These are phyloP conservation scores for Hanseniaspora lachancei DNA, from an alignment of 805 yeast species.

Conservation along the genomic window DNA sequence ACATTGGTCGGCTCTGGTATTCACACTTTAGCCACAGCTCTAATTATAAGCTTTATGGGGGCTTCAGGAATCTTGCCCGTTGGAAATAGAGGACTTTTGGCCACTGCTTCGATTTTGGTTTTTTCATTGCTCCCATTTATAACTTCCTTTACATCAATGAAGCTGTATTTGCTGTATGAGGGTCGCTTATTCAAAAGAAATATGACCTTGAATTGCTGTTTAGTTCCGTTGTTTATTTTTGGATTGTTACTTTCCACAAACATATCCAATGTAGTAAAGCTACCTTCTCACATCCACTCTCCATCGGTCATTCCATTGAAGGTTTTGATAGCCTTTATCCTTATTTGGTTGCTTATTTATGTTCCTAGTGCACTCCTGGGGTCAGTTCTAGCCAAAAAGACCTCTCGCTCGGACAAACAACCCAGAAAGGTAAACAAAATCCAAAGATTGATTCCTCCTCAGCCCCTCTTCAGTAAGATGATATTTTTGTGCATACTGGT, in stretches of 20 bases:
- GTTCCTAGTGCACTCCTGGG: conserved; percentile 76
- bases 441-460: conserved; percentile 88
- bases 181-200: conserved; percentile 87
- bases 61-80: conserved; percentile 83
- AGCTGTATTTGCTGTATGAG: conserved; percentile 74
- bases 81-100: conserved; percentile 83
- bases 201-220: conserved; percentile 63
- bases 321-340: conserved; percentile 66
- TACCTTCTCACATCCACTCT: conserved; percentile 53
- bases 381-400: conserved; percentile 64
- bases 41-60: conserved; percentile 66
- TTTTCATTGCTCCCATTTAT: conserved; percentile 69
- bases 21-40: conserved; percentile 67
- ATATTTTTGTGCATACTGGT: conserved; percentile 33
- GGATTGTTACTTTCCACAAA: conserved; percentile 54
- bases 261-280: conserved; percentile 36
- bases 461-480: conserved; percentile 69
- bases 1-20: conserved; percentile 78
- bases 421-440: conserved; percentile 92
- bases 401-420: conserved; percentile 36
- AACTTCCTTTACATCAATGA: conserved; percentile 80
- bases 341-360: conserved; percentile 75
- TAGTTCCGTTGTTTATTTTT: conserved; percentile 75
- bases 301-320: conserved; percentile 94
- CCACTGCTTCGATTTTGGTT: conserved; percentile 77